Evolutionary conservation across 257 asterid species (phyloP).

Genomic region (Solanum bukasovii): DNA sequence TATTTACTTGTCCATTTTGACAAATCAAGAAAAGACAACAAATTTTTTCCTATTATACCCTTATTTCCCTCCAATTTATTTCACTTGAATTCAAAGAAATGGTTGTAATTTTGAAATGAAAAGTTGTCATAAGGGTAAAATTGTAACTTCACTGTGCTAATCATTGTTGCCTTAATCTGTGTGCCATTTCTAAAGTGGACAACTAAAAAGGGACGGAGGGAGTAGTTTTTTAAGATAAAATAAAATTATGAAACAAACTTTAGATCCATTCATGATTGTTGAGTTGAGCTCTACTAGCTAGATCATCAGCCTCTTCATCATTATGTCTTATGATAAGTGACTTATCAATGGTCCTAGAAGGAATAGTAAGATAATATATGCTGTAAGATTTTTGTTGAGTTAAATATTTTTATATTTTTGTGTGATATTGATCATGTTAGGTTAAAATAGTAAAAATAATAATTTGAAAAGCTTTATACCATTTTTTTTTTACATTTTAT

Average conservation of each 20-base stretch:
- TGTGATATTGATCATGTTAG: background rate
- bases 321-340: background rate
- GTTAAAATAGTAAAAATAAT: background rate
- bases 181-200: too few relatives aligned
- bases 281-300: background rate
- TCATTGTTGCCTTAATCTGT: too few relatives aligned
- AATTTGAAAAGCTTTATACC: background rate
- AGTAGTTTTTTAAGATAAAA: background rate
- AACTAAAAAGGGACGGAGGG: too few relatives aligned
- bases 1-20: too few relatives aligned
- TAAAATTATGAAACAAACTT: background rate
- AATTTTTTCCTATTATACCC: too few relatives aligned
- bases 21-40: too few relatives aligned
- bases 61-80: too few relatives aligned
- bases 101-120: too few relatives aligned
- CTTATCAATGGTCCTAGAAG: background rate
- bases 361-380: background rate
- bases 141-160: too few relatives aligned
- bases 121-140: too few relatives aligned
- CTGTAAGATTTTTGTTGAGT: background rate
- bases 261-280: background rate
- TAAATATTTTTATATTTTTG: background rate
- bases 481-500: background rate
- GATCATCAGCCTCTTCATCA: background rate
- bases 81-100: too few relatives aligned